Percentiles rank a stretch among this genome's conserved stretches.
phyloP scores from a whole-genome alignment of 75 land plant genomes.

The Pinus albicaulis region DNA sequence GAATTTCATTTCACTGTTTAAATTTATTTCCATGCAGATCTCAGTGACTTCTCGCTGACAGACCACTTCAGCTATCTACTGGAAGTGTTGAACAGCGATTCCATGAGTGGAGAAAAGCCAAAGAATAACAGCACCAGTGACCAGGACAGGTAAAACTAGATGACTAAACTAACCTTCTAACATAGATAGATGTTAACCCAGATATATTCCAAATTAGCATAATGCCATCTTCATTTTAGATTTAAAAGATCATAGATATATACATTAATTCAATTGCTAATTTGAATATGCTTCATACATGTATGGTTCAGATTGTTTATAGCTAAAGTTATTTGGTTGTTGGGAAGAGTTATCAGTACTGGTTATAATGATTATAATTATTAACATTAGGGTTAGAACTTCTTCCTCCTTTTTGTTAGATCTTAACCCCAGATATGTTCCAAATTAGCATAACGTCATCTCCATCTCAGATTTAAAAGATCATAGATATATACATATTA shows the following conservation, averaged over 20 bases:
- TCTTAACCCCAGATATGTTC: neutral
- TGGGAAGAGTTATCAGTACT: neutral
- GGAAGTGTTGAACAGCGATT: conserved; percentile 37
- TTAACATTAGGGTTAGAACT: too few species aligned
- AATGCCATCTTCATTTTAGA: neutral
- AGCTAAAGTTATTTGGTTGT: too few species aligned
- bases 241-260: conserved; percentile 19
- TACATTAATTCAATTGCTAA: conserved; percentile 69
- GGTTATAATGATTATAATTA: too few species aligned
- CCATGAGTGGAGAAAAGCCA: conserved; percentile 25
- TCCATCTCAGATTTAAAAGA: neutral
- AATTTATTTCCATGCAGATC: conserved; percentile 24
- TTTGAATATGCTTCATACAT: conserved; percentile 49
- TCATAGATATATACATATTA: conserved; percentile 39
- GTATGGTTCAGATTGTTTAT: conserved; percentile 11
- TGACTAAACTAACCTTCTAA: neutral
- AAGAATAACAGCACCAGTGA: conserved; percentile 12
- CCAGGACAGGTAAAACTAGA: conserved; percentile 16
- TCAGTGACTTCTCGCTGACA: conserved; percentile 32
- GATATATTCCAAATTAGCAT: neutral
- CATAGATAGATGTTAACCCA: neutral
- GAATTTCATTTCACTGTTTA: too few species aligned
- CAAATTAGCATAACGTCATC: neutral
- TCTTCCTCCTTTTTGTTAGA: too few species aligned
- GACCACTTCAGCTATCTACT: conserved; percentile 47